Conservation (phyloP, 73 alveolate genomes). For the Breviolum minutum region DNA sequence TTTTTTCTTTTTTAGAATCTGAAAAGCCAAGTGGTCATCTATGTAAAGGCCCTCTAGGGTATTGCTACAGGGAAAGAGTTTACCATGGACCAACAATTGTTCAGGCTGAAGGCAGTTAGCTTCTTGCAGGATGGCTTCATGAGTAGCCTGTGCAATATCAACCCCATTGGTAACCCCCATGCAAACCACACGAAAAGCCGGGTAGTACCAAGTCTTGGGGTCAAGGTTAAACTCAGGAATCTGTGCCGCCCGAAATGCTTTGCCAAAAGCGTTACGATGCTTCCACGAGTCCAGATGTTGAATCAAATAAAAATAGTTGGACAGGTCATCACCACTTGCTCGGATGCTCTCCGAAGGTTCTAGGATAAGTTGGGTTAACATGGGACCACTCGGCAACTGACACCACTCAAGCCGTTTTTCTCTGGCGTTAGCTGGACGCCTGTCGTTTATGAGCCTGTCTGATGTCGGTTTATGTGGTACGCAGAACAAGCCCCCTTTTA, state of each 20-base stretch:
- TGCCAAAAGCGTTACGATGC: background rate
- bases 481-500: background rate
- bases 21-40: background rate
- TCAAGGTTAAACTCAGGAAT: background rate
- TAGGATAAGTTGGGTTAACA: background rate
- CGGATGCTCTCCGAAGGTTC: background rate
- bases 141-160: background rate
- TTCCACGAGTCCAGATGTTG: background rate
- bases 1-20: background rate
- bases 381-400: background rate
- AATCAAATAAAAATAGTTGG: background rate
- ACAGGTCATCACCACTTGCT: constrained; percentile 4
- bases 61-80: background rate
- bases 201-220: background rate
- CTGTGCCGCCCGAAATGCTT: background rate
- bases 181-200: background rate
- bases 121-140: background rate
- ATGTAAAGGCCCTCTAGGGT: constrained; percentile 22
- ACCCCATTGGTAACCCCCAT: constrained; percentile 52
- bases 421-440: background rate
- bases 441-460: constrained; percentile 1
- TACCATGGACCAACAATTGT: background rate
- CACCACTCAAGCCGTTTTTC: background rate
- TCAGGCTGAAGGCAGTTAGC: background rate
- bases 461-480: background rate